A percentile compares a stretch with the other conserved stretches of the same genome.
phyloP scores from a whole-genome alignment of 768 basidiomycete species.

The Trametes sanguinea region DNA sequence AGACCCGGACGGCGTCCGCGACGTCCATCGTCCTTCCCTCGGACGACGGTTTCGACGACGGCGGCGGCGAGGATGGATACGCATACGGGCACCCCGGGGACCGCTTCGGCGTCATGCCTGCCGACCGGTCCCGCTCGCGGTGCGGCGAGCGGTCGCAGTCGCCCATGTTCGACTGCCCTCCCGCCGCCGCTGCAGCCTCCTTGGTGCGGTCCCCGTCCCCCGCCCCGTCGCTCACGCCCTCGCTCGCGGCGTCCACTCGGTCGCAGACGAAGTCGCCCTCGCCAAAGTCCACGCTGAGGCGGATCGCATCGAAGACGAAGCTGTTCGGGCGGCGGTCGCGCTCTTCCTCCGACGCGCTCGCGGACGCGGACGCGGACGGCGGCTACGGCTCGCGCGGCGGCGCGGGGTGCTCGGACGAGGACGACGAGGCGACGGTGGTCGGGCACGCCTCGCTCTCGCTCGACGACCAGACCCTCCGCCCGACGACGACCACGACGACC shows the following conservation, averaged over 20 bases:
- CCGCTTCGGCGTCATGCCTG: too few relatives aligned
- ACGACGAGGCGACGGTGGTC: slow-evolving; percentile 12
- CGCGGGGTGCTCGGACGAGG: not conserved
- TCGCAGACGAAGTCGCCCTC: not conserved
- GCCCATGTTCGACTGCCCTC: too few relatives aligned
- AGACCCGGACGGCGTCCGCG: slow-evolving; percentile 6
- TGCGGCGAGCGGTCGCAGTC: too few relatives aligned
- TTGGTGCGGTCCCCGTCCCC: slow-evolving; percentile 7
- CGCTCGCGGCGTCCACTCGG: slow-evolving; percentile 5
- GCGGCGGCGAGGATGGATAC: too few relatives aligned
- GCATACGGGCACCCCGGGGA: too few relatives aligned
- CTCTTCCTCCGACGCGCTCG: slow-evolving; percentile 11
- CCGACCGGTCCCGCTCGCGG: too few relatives aligned
- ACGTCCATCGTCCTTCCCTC: slow-evolving; percentile 16
- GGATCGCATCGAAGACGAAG: slow-evolving; percentile 17
- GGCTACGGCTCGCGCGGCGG: not conserved
- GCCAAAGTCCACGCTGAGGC: slow-evolving; percentile 7
- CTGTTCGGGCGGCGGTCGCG: slow-evolving; percentile 22
- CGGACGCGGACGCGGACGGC: not conserved
- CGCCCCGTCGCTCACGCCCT: not conserved
- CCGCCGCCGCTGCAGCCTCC: too few relatives aligned
- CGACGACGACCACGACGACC: not conserved
- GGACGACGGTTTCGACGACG: not conserved
- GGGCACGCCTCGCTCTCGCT: slow-evolving; percentile 10
- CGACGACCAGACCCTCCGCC: slow-evolving; percentile 1